These are phyloP conservation scores for Holtermannia corniformis DNA, from an alignment of 768 basidiomycete species.

Conservation along the genomic window DNA sequence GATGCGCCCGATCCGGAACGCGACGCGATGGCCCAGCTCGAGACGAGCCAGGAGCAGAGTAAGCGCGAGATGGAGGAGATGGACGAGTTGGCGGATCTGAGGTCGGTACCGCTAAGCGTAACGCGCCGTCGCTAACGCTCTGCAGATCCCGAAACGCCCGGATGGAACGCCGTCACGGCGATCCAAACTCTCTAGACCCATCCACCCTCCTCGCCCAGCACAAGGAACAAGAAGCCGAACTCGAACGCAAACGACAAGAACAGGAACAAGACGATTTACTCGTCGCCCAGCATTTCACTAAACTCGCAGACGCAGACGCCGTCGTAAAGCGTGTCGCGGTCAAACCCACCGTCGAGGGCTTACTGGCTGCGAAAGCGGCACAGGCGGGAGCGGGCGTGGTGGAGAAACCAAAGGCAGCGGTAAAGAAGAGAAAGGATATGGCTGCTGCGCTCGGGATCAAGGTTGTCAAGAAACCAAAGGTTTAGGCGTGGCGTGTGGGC, in stretches of 20 bases:
- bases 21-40: conserved; percentile 94
- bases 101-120: conserved; percentile 46
- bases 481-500: background rate
- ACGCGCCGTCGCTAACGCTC: conserved; percentile 48
- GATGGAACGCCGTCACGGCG: conserved; percentile 55
- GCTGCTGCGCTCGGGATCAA: background rate
- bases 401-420: background rate
- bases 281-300: conserved; percentile 78
- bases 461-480: background rate
- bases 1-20: conserved; percentile 59
- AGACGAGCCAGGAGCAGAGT: conserved; percentile 82
- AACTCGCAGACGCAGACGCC: conserved; percentile 43
- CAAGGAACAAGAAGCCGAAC: conserved; percentile 49
- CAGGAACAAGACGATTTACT: conserved; percentile 89
- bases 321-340: background rate
- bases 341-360: background rate
- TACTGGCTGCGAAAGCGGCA: background rate
- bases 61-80: conserved; percentile 98
- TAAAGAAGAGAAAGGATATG: background rate
- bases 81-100: conserved; percentile 76
- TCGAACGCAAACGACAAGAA: conserved; percentile 49
- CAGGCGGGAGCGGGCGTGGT: background rate
- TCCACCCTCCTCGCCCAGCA: conserved; percentile 47
- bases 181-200: conserved; percentile 47
- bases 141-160: conserved; percentile 60